Percentiles rank a stretch among this genome's conserved stretches.
phyloP scores from a whole-genome alignment of 2,329 filamentous ascomycete genomes.

The Aureobasidium sp. region DNA sequence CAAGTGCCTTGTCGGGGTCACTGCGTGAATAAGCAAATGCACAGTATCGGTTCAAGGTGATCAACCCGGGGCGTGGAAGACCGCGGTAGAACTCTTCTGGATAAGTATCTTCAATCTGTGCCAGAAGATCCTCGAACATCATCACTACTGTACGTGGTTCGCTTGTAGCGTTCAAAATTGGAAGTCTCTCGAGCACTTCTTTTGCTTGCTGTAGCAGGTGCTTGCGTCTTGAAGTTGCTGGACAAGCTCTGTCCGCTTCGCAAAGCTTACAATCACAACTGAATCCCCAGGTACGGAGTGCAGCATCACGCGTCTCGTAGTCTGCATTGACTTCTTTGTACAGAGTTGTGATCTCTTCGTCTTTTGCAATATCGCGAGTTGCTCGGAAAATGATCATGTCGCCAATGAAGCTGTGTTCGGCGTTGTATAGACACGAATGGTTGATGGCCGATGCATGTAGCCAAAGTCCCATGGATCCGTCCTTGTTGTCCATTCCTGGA shows the following conservation, averaged over 20 bases:
- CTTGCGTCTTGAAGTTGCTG: not conserved
- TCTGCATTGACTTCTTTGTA: constrained; percentile 19
- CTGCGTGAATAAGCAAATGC: not conserved
- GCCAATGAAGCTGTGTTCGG: constrained; percentile 45
- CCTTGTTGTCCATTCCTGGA: not conserved
- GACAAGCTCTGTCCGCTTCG: constrained; percentile 7
- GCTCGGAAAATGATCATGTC: constrained; percentile 49
- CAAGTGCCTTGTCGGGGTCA: not conserved
- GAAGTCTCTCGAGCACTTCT: not conserved
- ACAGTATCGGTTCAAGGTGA: not conserved
- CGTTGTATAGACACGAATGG: constrained; percentile 46
- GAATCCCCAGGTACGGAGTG: constrained; percentile 36
- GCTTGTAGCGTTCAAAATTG: not conserved
- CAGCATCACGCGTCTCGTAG: constrained; percentile 29
- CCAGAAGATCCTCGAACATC: not conserved
- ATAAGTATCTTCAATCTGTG: not conserved
- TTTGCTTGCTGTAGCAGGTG: not conserved
- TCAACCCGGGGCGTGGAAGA: not conserved
- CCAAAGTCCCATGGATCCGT: constrained; percentile 5
- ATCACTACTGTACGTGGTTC: not conserved
- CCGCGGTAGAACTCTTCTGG: not conserved
- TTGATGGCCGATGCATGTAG: constrained; percentile 43
- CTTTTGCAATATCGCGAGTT: constrained; percentile 34
- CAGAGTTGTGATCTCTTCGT: constrained; percentile 38
- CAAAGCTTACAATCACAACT: constrained; percentile 39